These are phyloP conservation scores for Hura crepitans DNA, from an alignment of 441 rosid species.

Conservation along the genomic window DNA sequence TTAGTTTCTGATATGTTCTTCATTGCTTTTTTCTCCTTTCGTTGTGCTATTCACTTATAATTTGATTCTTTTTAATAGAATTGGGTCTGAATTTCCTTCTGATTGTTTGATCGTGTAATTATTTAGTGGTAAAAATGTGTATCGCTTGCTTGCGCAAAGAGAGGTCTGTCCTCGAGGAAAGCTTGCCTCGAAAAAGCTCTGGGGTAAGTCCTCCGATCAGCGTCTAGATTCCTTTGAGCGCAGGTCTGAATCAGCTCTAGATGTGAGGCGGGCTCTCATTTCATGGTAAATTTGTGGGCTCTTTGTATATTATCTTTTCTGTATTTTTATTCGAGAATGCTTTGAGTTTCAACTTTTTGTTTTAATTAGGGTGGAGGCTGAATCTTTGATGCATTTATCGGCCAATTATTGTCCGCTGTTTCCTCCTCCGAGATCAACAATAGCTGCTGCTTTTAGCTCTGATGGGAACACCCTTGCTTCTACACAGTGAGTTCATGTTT, in stretches of 20 bases:
- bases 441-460: conserved; percentile 81
- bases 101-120: neutral
- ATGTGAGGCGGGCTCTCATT: conserved; percentile 43
- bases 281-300: conserved; percentile 40
- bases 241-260: conserved; percentile 27
- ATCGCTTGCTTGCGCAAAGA: conserved; percentile 45
- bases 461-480: conserved; percentile 78
- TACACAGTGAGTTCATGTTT: conserved; percentile 52
- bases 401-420: conserved; percentile 63
- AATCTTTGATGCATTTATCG: conserved; percentile 61
- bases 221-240: conserved; percentile 27
- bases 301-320: neutral
- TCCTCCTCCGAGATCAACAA: conserved; percentile 82
- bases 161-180: conserved; percentile 50
- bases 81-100: neutral
- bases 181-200: conserved; percentile 38
- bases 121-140: conserved; percentile 36
- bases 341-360: neutral
- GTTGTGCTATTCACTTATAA: neutral
- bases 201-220: conserved; percentile 32
- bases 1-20: neutral
- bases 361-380: conserved; percentile 67
- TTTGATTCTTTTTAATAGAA: neutral
- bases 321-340: neutral
- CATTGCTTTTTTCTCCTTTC: neutral